phyloP scores from a whole-genome alignment of 441 rosid genomes.

The Bruguiera hainesii region DNA sequence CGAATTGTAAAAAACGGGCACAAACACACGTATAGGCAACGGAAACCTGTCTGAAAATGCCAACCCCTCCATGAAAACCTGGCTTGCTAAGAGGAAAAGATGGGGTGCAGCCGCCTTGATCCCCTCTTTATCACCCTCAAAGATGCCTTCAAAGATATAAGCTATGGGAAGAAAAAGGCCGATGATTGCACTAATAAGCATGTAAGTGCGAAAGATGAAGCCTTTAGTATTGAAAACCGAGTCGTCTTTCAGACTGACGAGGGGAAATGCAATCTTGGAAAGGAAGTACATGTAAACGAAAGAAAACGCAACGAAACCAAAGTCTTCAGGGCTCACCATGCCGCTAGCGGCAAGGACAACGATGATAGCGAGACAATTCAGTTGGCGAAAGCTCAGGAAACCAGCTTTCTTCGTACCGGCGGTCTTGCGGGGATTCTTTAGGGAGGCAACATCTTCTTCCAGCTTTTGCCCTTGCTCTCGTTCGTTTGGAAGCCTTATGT shows the following conservation, averaged over 20 bases:
- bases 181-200: constrained; percentile 40
- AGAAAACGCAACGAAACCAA: constrained; percentile 51
- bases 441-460: constrained; percentile 16
- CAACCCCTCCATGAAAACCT: constrained; percentile 84
- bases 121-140: constrained; percentile 62
- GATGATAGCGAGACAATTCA: constrained; percentile 57
- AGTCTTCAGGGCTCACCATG: constrained; percentile 53
- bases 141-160: constrained; percentile 60
- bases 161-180: constrained; percentile 65
- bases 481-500: constrained; percentile 47
- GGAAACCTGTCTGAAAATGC: constrained; percentile 53
- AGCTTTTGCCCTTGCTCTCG: constrained; percentile 22
- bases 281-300: constrained; percentile 61
- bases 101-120: constrained; percentile 75
- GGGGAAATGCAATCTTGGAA: constrained; percentile 52
- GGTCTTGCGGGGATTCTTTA: constrained; percentile 14
- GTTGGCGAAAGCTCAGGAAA: constrained; percentile 50
- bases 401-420: constrained; percentile 14
- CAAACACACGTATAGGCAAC: constrained; percentile 58
- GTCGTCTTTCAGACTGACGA: constrained; percentile 31
- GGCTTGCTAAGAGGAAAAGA: constrained; percentile 64
- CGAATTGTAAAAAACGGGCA: constrained; percentile 72
- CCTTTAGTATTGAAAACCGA: constrained; percentile 34
- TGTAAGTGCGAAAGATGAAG: constrained; percentile 46
- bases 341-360: constrained; percentile 60